Evolutionary conservation across 83 land plant species (phyloP).

Genomic region (Diphasiastrum complanatum): DNA sequence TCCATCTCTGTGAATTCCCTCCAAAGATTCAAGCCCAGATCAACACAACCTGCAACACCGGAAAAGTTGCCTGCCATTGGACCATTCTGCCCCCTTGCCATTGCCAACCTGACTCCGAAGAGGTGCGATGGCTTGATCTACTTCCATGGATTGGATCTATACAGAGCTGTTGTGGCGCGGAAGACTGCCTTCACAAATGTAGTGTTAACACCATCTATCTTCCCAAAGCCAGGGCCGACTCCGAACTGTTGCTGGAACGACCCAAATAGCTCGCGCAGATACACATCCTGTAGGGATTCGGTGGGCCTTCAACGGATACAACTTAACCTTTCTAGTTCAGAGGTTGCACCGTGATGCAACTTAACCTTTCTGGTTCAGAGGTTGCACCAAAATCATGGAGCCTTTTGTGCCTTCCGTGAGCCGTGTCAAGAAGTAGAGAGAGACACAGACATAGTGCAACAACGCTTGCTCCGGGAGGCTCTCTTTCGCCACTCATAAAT

Average conservation of each 20-base stretch:
- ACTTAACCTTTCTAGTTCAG: no score
- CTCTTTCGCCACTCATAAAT: no score
- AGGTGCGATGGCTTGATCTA: constrained; percentile 44
- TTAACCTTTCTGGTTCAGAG: no score
- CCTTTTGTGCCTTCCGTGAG: no score
- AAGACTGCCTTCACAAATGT: constrained; percentile 45
- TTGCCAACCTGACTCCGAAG: constrained; percentile 47
- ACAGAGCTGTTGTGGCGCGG: constrained; percentile 45
- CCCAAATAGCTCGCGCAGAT: constrained; percentile 51
- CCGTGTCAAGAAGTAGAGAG: no score
- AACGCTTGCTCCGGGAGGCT: no score
- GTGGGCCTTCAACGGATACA: no score
- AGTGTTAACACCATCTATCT: constrained; percentile 39
- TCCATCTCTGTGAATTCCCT: constrained; percentile 16
- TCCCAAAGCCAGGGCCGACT: constrained; percentile 48
- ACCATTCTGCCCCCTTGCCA: constrained; percentile 65
- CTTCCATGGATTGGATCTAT: constrained; percentile 60
- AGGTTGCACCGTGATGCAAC: no score
- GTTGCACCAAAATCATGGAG: no score
- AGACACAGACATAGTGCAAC: no score
- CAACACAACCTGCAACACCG: constrained; percentile 53
- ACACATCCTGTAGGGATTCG: no score
- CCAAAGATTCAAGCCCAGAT: constrained; percentile 37
- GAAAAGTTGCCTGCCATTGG: constrained; percentile 38
- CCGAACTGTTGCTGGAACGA: constrained; percentile 67